These are phyloP conservation scores for Myriosclerotinia curreyana DNA, from an alignment of 2,329 filamentous ascomycete genomes.

Conservation along the genomic window DNA sequence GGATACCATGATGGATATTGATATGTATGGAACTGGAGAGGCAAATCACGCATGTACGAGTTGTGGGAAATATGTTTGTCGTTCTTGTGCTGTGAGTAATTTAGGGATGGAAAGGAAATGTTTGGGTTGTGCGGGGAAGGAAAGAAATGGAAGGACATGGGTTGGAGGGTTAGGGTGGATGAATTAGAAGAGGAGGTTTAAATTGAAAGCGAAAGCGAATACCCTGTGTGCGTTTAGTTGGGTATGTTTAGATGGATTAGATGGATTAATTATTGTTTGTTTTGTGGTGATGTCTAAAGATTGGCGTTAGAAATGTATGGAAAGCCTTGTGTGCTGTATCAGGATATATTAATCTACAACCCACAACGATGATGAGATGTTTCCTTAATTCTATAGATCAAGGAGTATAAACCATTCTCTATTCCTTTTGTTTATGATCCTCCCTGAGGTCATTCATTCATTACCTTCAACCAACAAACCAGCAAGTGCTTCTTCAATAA, in stretches of 20 bases:
- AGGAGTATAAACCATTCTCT: not conserved
- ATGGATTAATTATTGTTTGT: not conserved
- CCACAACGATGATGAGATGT: not conserved
- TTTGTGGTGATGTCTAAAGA: constrained; percentile 1
- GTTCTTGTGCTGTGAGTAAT: constrained; percentile 57
- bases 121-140: constrained; percentile 47
- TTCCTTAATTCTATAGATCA: not conserved
- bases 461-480: not conserved
- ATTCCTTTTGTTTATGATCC: not conserved
- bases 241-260: not conserved
- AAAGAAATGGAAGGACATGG: constrained; percentile 25
- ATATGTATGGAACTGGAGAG: constrained; percentile 34
- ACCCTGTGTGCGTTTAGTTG: constrained; percentile 7
- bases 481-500: constrained; percentile 10
- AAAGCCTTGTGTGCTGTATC: not conserved
- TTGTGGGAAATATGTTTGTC: constrained; percentile 57
- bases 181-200: not conserved
- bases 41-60: constrained; percentile 44
- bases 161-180: constrained; percentile 32
- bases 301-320: constrained; percentile 3
- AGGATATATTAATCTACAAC: not conserved
- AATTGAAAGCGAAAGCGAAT: constrained; percentile 12
- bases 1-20: constrained; percentile 42
- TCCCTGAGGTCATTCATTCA: too few species aligned
- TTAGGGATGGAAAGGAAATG: constrained; percentile 54